Base-by-base conservation (phyloP, 2,329 filamentous ascomycete species). In the Colletotrichum falcatum region DNA sequence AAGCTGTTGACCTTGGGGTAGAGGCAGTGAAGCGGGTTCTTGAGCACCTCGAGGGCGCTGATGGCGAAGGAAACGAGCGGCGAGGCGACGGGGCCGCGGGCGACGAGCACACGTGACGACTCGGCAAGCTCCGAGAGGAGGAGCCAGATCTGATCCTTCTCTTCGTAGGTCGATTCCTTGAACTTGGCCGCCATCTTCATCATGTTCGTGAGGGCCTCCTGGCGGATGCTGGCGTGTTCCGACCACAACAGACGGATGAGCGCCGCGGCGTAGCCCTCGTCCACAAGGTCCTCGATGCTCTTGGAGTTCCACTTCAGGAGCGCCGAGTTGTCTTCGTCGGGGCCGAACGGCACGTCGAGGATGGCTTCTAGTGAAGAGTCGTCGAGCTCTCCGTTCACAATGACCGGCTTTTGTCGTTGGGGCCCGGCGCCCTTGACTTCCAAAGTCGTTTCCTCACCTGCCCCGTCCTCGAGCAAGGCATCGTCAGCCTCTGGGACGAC, bases 1-100 rank as follows among this genome's bases (percentile, higher is more conserved):
- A 95, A 98, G 7, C 87, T 85, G 82, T 97, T 97, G 80, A 96
- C 83, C 78, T 97, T 97, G 68, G 90, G 89, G 78, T 97, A 98
- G 46, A 98, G 87, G 71, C 89, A 89, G 77, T 97, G 94, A 20
- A 94, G 86, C 0, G 95, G 95, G 72, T 94, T 91, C 28, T 86
- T 87, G 55, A 97, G 82, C 20, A 97, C 89, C 1, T 87, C 83
- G 9, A 97, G 84, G 1, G 91, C 89, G 73, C 90, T 89, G 56
- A 88, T 86, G 9, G 94, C 91, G 75, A 97, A 96, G 14, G 92
- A 88, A n/a, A 90, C 88, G 7, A 94, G 89, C 16, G 94, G 86
- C 71, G 91, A 94, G 0, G 94, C 91, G 4, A 97, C 83, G 1
- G 91, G 87, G 3, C 82, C 82, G 9, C 83, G 80, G 53, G 88